Conservation (phyloP, 73 alveolate genomes). For the Loxodes magnus region DNA sequence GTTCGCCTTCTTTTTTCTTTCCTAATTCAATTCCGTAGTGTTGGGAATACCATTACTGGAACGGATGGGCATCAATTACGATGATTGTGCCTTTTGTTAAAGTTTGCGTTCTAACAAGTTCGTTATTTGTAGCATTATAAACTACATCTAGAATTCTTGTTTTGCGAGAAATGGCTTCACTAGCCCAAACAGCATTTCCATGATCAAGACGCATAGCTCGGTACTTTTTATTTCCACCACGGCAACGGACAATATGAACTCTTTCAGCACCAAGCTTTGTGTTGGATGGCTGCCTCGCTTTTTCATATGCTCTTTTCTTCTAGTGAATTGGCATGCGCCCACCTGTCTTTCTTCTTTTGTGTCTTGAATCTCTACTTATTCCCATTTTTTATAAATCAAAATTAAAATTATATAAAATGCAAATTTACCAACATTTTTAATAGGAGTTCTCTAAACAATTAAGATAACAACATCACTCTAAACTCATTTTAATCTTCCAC, state of each 20-base stretch:
- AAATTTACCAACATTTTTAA: too few relatives aligned
- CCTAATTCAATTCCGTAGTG: slow-evolving; percentile 50
- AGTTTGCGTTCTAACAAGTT: slow-evolving; percentile 71
- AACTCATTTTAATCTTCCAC: too few relatives aligned
- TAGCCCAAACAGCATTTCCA: slow-evolving; percentile 58
- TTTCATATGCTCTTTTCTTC: slow-evolving; percentile 62
- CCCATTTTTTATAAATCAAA: slow-evolving; percentile 53
- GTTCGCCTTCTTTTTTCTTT: slow-evolving; percentile 36
- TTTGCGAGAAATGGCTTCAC: slow-evolving; percentile 43
- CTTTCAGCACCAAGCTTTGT: slow-evolving; percentile 62
- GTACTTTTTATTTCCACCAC: slow-evolving; percentile 58
- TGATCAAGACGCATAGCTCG: slow-evolving; percentile 53
- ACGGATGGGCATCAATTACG: slow-evolving; percentile 58
- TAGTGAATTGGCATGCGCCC: slow-evolving; percentile 76
- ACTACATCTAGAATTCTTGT: slow-evolving; percentile 52
- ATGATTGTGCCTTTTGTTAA: slow-evolving; percentile 51
- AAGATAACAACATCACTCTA: too few relatives aligned
- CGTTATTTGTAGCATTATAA: too few relatives aligned
- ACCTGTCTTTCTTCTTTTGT: slow-evolving; percentile 66
- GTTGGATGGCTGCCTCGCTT: slow-evolving; percentile 58
- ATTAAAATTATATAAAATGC: too few relatives aligned
- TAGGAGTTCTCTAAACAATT: too few relatives aligned
- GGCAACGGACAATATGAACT: slow-evolving; percentile 42
- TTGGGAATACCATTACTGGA: slow-evolving; percentile 43
- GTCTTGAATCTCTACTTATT: slow-evolving; percentile 60